Evolutionary conservation across 2,329 filamentous ascomycete species (phyloP).

Genomic region (Fusarium protoensiforme): DNA sequence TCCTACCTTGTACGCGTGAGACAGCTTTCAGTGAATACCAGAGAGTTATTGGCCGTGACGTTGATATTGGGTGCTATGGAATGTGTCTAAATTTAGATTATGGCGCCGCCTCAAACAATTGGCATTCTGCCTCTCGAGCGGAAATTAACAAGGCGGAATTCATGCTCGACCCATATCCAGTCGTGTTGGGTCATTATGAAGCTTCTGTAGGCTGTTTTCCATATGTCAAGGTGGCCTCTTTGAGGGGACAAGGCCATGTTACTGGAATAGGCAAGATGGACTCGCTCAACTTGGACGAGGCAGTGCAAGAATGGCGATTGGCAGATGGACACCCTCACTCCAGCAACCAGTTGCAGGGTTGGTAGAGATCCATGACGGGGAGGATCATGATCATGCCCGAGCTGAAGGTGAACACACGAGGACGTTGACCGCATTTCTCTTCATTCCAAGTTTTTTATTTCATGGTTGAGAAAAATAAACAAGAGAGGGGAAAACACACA

Average conservation of each 20-base stretch:
- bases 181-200: neutral
- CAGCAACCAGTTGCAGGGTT: neutral
- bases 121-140: neutral
- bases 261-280: neutral
- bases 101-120: neutral
- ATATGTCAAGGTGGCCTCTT: neutral
- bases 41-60: neutral
- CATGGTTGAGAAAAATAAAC: neutral
- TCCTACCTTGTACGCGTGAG: neutral
- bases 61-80: neutral
- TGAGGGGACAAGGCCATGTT: neutral
- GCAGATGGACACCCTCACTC: neutral
- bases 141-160: neutral
- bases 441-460: neutral
- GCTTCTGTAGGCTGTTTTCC: neutral
- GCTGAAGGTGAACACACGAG: neutral
- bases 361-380: neutral
- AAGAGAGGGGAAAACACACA: neutral
- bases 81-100: neutral
- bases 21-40: neutral
- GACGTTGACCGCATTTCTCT: neutral
- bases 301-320: neutral
- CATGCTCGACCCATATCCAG: neutral
- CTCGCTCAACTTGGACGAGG: neutral
- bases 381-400: neutral